Conservation (phyloP, 768 basidiomycete species). For the Pleurotus citrinopileatus region DNA sequence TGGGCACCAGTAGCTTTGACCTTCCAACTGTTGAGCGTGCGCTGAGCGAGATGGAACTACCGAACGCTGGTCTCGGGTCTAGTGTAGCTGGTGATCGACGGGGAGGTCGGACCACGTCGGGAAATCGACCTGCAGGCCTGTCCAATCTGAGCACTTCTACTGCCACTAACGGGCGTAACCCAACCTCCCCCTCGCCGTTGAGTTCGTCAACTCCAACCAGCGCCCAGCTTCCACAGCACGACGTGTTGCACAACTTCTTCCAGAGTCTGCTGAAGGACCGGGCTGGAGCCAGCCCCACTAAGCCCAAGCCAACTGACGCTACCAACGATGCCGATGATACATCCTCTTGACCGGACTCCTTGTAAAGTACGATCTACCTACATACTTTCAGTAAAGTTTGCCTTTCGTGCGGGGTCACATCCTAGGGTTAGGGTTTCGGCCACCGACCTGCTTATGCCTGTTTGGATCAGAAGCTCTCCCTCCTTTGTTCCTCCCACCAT, state of each 20-base stretch:
- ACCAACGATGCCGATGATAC: constrained; percentile 35
- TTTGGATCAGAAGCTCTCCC: constrained; percentile 8
- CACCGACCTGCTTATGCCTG: constrained; percentile 10
- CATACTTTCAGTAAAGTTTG: constrained; percentile 4
- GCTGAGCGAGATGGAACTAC: constrained; percentile 81
- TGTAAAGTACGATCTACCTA: constrained; percentile 13
- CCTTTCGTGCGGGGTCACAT: background rate
- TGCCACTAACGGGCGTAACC: constrained; percentile 24
- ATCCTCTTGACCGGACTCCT: constrained; percentile 22
- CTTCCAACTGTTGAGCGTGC: constrained; percentile 88
- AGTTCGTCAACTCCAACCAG: constrained; percentile 41
- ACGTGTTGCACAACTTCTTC: constrained; percentile 87
- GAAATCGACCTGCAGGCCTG: constrained; percentile 35
- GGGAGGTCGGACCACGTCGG: constrained; percentile 25
- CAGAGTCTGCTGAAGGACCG: constrained; percentile 75
- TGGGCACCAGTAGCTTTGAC: constrained; percentile 83
- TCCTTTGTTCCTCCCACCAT: constrained; percentile 9
- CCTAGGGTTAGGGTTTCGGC: constrained; percentile 11
- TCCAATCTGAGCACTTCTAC: constrained; percentile 33
- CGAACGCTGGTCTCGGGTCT: constrained; percentile 30
- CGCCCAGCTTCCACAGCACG: constrained; percentile 67
- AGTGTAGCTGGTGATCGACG: constrained; percentile 21
- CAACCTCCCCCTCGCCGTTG: constrained; percentile 34
- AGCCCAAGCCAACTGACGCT: constrained; percentile 31
- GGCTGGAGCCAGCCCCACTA: constrained; percentile 20